phyloP scores from a whole-genome alignment of 352 stramenopile genomes.

The Phytophthora gonapodyides region DNA sequence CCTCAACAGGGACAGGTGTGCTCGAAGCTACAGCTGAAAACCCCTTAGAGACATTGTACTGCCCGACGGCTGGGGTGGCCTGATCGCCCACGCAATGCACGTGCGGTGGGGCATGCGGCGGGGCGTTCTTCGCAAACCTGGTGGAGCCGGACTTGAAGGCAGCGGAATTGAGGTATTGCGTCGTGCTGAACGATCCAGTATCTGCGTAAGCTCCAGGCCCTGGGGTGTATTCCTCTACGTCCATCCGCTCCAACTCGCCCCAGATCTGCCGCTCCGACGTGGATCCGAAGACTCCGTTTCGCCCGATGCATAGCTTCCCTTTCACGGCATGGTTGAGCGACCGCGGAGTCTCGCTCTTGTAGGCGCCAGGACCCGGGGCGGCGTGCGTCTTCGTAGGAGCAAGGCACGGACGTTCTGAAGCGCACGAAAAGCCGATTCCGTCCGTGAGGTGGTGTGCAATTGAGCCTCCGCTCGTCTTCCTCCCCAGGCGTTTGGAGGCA shows the following conservation, averaged over 20 bases:
- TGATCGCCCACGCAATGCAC: conserved; percentile 56
- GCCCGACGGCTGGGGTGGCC: conserved; percentile 48
- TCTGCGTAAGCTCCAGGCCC: conserved; percentile 65
- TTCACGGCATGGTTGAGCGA: conserved; percentile 59
- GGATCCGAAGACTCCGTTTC: conserved; percentile 75
- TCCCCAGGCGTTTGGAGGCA: conserved; percentile 19
- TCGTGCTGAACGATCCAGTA: conserved; percentile 39
- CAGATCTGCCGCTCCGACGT: conserved; percentile 76
- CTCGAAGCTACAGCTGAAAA: conserved; percentile 24
- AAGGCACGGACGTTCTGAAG: conserved; percentile 65
- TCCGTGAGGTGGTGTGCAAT: conserved; percentile 43
- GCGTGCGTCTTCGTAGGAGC: conserved; percentile 40
- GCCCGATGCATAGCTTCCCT: conserved; percentile 54
- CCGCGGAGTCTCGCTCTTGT: conserved; percentile 65
- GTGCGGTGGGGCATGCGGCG: conserved; percentile 52
- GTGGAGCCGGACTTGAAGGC: conserved; percentile 65
- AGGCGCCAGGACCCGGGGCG: conserved; percentile 54
- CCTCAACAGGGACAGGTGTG: not conserved
- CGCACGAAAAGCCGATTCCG: conserved; percentile 69
- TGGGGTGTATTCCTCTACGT: conserved; percentile 53
- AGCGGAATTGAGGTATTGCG: conserved; percentile 45
- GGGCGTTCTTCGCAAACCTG: conserved; percentile 49
- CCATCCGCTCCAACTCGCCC: conserved; percentile 55
- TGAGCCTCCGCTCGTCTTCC: conserved; percentile 18
- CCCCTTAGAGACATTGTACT: conserved; percentile 48